These are phyloP conservation scores for Leptographium flavum DNA, from an alignment of 2,329 filamentous ascomycete genomes.

Conservation along the genomic window DNA sequence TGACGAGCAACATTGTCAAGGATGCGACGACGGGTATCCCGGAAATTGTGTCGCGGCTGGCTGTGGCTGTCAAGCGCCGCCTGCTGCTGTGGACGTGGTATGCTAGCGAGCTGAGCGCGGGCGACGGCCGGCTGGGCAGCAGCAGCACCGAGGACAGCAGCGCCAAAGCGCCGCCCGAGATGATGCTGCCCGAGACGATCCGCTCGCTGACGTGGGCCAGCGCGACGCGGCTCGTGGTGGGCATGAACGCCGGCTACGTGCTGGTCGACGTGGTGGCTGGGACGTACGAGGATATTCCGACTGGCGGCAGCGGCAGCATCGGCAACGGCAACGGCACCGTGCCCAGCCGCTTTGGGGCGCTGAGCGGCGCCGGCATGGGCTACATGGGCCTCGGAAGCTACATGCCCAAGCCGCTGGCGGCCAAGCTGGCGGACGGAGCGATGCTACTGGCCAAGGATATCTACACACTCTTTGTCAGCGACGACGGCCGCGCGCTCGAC, in stretches of 20 bases:
- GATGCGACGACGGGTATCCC: conserved; percentile 77
- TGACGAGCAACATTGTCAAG: conserved; percentile 90
- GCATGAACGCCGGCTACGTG: conserved; percentile 83
- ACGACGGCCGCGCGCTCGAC: conserved; percentile 60
- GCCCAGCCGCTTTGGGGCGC: conserved; percentile 67
- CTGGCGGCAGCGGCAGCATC: conserved; percentile 45
- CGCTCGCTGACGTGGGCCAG: conserved; percentile 86
- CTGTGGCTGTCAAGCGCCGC: conserved; percentile 84
- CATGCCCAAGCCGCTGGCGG: conserved; percentile 78
- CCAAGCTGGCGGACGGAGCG: conserved; percentile 68
- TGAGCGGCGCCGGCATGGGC: conserved; percentile 73
- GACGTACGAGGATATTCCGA: conserved; percentile 57
- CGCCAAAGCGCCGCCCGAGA: conserved; percentile 52
- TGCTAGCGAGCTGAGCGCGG: conserved; percentile 63
- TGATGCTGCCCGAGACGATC: conserved; percentile 68
- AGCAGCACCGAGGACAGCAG: background rate
- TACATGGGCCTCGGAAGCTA: conserved; percentile 92
- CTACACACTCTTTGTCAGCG: conserved; percentile 83
- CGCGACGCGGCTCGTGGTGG: conserved; percentile 73
- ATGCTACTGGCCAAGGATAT: conserved; percentile 95
- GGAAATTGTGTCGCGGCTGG: conserved; percentile 80
- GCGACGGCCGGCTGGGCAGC: background rate
- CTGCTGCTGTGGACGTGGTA: conserved; percentile 91
- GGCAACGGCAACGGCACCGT: conserved; percentile 45
- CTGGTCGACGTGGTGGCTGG: conserved; percentile 72